Evolutionary conservation across 78 protist genomes (phyloP).

Genomic region (Dictyostelium intermedium): DNA sequence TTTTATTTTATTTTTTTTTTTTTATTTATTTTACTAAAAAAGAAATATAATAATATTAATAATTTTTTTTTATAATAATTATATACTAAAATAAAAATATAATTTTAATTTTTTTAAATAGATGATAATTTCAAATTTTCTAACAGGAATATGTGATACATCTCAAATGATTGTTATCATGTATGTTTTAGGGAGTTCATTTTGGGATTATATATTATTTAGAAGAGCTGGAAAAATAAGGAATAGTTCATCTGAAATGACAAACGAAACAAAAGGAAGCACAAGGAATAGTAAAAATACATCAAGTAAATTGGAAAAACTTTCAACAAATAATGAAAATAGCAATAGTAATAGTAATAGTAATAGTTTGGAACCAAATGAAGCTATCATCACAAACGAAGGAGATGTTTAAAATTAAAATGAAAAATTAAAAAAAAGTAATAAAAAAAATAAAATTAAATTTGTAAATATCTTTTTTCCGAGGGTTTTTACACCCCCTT

Average conservation of each 20-base stretch:
- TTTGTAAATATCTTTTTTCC: not conserved
- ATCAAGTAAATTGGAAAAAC: not conserved
- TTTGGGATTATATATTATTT: not conserved
- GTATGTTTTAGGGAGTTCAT: not conserved
- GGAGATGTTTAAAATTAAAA: not conserved
- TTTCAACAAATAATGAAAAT: not conserved
- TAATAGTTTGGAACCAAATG: not conserved
- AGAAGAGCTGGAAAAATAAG: not conserved
- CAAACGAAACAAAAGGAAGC: not conserved
- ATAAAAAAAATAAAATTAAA: not conserved
- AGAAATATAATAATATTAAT: not conserved
- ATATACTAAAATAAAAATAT: no score
- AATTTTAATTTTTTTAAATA: not conserved
- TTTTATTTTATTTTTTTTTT: no score
- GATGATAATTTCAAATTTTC: not conserved
- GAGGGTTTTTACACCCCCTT: not conserved
- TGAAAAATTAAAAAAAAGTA: no score
- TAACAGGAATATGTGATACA: not conserved
- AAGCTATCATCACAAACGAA: not conserved
- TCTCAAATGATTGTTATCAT: not conserved
- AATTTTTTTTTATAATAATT: no score
- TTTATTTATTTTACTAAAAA: no score
- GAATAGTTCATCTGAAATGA: not conserved
- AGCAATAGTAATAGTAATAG: not conserved
- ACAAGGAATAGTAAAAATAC: not conserved